phyloP scores from a whole-genome alignment of 2,329 filamentous ascomycete genomes.

The Alternaria panax region DNA sequence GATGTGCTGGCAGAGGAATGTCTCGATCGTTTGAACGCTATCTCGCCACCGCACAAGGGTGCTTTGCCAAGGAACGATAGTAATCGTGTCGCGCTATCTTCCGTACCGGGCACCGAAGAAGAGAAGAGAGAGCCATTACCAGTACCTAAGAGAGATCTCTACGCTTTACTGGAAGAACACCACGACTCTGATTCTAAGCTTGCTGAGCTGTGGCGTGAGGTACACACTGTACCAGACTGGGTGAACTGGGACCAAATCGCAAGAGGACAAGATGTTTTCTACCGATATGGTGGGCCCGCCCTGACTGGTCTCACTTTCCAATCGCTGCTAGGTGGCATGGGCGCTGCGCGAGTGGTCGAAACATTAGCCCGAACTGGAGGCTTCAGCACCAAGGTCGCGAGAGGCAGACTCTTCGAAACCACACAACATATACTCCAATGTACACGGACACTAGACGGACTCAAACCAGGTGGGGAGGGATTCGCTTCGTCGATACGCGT shows the following conservation, averaged over 20 bases:
- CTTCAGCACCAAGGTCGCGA: conserved; percentile 72
- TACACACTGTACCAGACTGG: conserved; percentile 74
- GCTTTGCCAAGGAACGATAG: conserved; percentile 51
- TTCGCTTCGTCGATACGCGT: conserved; percentile 72
- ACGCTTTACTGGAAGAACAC: conserved; percentile 67
- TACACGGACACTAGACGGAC: conserved; percentile 67
- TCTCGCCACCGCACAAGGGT: conserved; percentile 60
- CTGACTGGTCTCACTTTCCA: conserved; percentile 71
- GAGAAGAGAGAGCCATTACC: conserved; percentile 46
- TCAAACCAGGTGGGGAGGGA: conserved; percentile 73
- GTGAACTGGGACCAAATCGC: conserved; percentile 79
- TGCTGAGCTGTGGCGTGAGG: conserved; percentile 68
- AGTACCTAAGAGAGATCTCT: conserved; percentile 64
- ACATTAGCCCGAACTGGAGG: conserved; percentile 77
- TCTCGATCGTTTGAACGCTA: conserved; percentile 67
- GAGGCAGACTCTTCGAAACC: conserved; percentile 73
- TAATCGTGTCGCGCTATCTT: conserved; percentile 37
- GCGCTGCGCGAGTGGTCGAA: conserved; percentile 75
- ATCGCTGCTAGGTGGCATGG: conserved; percentile 74
- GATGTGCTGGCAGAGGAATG: conserved; percentile 73
- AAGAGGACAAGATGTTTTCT: conserved; percentile 78
- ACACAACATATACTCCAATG: conserved; percentile 79
- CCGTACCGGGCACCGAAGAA: conserved; percentile 32
- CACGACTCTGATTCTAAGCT: conserved; percentile 64
- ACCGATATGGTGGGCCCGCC: conserved; percentile 74